phyloP scores from a whole-genome alignment of 441 rosid genomes.

The Jatropha podagrica region DNA sequence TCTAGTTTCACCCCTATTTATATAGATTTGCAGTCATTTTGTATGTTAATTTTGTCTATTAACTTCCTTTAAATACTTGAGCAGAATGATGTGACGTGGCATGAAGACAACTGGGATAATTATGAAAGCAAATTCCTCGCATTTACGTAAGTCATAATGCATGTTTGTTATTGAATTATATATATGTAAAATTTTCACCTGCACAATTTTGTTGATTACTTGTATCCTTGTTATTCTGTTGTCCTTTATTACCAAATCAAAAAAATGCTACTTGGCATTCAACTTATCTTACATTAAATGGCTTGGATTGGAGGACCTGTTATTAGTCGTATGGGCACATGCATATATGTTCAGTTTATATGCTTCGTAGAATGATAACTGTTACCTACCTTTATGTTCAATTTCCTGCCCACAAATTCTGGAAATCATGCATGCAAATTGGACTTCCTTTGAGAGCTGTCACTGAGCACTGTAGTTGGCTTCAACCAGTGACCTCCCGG shows the following conservation, averaged over 20 bases:
- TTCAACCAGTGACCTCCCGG: neutral
- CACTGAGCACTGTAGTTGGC: neutral
- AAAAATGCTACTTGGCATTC: neutral
- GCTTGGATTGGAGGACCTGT: neutral
- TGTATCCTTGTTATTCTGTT: neutral
- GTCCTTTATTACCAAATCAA: neutral
- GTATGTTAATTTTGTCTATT: neutral
- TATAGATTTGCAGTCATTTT: neutral
- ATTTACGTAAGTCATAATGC: constrained; percentile 64
- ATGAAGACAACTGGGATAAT: constrained; percentile 88
- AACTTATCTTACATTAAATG: neutral
- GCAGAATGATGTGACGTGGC: constrained; percentile 88
- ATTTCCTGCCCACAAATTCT: constrained; percentile 3
- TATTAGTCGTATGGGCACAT: neutral
- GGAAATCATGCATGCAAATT: neutral
- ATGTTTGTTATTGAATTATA: constrained; percentile 11
- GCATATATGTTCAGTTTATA: neutral
- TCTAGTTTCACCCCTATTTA: constrained; percentile 8
- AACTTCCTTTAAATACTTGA: constrained; percentile 10
- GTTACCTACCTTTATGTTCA: neutral
- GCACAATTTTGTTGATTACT: neutral
- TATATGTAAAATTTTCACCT: neutral
- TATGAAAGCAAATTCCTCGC: constrained; percentile 91
- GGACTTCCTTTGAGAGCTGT: neutral
- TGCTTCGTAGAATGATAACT: neutral